These are phyloP conservation scores for Globisporangium irregulare DNA, from an alignment of 352 stramenopile species.

Conservation along the genomic window DNA sequence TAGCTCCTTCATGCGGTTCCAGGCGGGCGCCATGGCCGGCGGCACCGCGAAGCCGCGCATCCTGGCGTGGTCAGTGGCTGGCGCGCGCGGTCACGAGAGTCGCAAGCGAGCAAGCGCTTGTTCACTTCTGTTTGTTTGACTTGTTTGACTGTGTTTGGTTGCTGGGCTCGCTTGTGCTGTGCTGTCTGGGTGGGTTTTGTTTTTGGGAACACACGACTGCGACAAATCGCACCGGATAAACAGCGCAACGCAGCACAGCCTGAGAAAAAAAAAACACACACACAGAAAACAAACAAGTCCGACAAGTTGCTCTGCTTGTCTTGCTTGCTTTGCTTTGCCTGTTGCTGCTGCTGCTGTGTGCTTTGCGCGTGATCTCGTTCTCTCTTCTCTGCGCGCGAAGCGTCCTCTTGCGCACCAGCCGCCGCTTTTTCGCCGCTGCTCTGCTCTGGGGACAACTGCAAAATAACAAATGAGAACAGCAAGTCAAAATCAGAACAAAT, in stretches of 20 bases:
- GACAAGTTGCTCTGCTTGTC: neutral
- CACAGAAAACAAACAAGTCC: constrained; percentile 11
- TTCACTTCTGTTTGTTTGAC: neutral
- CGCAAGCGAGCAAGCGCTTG: neutral
- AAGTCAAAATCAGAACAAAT: neutral
- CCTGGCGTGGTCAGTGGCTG: neutral
- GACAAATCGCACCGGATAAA: constrained; percentile 13
- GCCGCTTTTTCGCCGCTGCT: neutral
- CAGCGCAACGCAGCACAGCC: neutral
- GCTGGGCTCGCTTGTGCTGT: neutral
- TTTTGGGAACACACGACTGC: neutral
- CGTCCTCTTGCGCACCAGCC: constrained; percentile 6
- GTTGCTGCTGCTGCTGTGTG: neutral
- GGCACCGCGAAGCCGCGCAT: constrained; percentile 19
- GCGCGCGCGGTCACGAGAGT: neutral
- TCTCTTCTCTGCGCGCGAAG: neutral
- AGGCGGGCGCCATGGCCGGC: constrained; percentile 37
- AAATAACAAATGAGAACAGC: neutral
- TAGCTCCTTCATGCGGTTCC: constrained; percentile 37
- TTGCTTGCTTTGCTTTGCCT: constrained; percentile 2
- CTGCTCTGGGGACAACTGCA: neutral
- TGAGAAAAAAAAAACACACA: constrained; percentile 11
- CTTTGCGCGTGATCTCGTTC: neutral
- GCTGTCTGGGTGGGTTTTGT: neutral
- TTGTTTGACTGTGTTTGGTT: neutral